Evolutionary conservation across 2,329 filamentous ascomycete genomes (phyloP), one percentile per base, ranked within the genome.

Genomic region (Paraconiothyrium brasiliense): DNA sequence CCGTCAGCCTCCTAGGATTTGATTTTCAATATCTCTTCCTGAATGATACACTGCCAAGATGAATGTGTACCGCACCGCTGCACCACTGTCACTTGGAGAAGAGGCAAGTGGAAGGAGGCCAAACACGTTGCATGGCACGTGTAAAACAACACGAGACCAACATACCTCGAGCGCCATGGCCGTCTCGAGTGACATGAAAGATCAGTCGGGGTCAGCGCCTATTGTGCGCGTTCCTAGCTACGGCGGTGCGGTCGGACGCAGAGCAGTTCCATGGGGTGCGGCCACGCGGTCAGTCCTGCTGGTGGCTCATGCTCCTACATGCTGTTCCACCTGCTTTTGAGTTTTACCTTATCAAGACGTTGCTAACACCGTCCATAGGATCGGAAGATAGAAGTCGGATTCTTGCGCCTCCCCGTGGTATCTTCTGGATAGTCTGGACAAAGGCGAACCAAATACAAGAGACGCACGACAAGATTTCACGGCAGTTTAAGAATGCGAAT

Each of bases 341-440:
- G 20, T 20, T 20, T 20, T 20, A 20, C n/a, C 2, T 10, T 44
- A 6, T 44, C 41, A 8, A 20, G 41, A 22, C 16, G 5, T 41
- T 14, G 37, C 37, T 41, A 41, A 41, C 37, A 6, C 16, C 16
- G 5, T 13, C 11, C 14, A 41, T 16, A 41, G 37, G 37, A 16
- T 41, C 46, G 72, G 72, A 70, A 66, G 71, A 70, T 65, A 71
- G 70, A 75, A 74, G 71, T 72, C 73, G 74, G 73, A 76, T 68
- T 71, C 74, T 72, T 73, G 74, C 74, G 73, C 74, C 71, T 76
- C 73, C 74, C 63, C 73, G 74, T 67, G 71, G 74, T 76, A 70
- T 71, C 65, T 65, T 67, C 74, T 75, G 73, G 73, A 75, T 72
- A 75, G 68, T 72, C 65, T 66, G 64, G 60, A 49, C 30, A 58